Evolutionary conservation across 345 rosid genomes (phyloP).

Genomic region (Zanthoxylum bungeanum): DNA sequence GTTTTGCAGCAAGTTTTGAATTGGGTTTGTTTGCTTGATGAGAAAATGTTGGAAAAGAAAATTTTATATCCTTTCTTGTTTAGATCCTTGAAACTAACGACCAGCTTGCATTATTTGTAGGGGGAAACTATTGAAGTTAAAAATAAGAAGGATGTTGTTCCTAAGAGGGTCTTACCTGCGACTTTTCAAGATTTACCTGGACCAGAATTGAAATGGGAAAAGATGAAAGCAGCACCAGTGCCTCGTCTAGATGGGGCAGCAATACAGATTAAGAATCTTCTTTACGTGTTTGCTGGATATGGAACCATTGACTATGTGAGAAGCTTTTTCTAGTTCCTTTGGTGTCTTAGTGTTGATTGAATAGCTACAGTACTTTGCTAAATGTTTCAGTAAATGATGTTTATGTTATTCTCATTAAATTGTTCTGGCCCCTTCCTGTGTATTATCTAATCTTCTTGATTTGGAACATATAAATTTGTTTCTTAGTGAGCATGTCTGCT

Average conservation of each 20-base stretch:
- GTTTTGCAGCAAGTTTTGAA: slow-evolving; percentile 1
- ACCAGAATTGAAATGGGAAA: slow-evolving; percentile 77
- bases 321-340: no score
- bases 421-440: no score
- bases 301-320: slow-evolving; percentile 79
- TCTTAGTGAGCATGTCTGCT: no score
- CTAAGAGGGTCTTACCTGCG: slow-evolving; percentile 67
- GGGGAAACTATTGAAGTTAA: slow-evolving; percentile 26
- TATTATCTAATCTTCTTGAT: no score
- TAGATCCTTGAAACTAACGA: slow-evolving; percentile 5
- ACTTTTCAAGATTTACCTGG: slow-evolving; percentile 91
- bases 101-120: slow-evolving; percentile 20
- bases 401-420: no score
- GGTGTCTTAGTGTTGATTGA: no score
- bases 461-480: no score
- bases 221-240: slow-evolving; percentile 84
- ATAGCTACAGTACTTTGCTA: no score
- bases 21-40: neutral
- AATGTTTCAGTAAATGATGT: no score
- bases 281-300: slow-evolving; percentile 92
- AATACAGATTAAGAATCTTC: slow-evolving; percentile 67
- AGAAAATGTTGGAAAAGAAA: neutral
- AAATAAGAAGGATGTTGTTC: slow-evolving; percentile 25
- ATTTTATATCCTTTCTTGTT: neutral
- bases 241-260: slow-evolving; percentile 98